A percentile compares a stretch with the other conserved stretches of the same genome.
Conservation (phyloP, 306 rosid species). For the Cucumis melo region DNA sequence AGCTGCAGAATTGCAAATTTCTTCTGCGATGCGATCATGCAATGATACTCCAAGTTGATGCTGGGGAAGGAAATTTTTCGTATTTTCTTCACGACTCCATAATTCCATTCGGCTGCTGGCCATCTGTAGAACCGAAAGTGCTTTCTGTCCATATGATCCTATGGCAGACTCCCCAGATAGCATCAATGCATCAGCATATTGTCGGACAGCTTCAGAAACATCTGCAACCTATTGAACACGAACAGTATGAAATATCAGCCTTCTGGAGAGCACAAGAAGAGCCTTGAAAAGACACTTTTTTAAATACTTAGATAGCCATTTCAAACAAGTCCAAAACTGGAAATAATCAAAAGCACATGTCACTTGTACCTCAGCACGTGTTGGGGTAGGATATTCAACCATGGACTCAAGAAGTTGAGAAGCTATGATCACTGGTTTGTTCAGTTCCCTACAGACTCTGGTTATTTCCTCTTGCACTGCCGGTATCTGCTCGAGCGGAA, state of each 20-base stretch:
- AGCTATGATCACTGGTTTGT: slow-evolving; percentile 87
- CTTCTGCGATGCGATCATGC: slow-evolving; percentile 65
- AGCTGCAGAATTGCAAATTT: slow-evolving; percentile 69
- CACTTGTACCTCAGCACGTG: slow-evolving; percentile 72
- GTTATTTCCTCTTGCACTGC: slow-evolving; percentile 58
- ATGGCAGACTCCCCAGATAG: slow-evolving; percentile 84
- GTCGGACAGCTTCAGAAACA: slow-evolving; percentile 82
- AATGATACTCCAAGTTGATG: slow-evolving; percentile 47
- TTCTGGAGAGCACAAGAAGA: neutral
- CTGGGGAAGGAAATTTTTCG: slow-evolving; percentile 25
- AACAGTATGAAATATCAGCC: neutral
- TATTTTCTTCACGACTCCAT: slow-evolving; percentile 64
- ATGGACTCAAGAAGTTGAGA: slow-evolving; percentile 92
- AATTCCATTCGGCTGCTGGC: slow-evolving; percentile 64
- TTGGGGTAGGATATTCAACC: slow-evolving; percentile 96
- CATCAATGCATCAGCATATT: slow-evolving; percentile 84
- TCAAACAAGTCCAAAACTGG: neutral
- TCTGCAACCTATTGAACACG: slow-evolving; percentile 63
- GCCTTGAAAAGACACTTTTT: too few species aligned
- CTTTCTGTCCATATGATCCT: slow-evolving; percentile 61
- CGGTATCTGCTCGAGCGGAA: slow-evolving; percentile 86
- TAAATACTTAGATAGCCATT: neutral
- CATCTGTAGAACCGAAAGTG: slow-evolving; percentile 62
- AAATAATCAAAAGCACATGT: neutral
- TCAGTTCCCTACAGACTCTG: slow-evolving; percentile 53